Conservation (phyloP, 2,329 filamentous ascomycete species). For the Lecanosticta acicola region DNA sequence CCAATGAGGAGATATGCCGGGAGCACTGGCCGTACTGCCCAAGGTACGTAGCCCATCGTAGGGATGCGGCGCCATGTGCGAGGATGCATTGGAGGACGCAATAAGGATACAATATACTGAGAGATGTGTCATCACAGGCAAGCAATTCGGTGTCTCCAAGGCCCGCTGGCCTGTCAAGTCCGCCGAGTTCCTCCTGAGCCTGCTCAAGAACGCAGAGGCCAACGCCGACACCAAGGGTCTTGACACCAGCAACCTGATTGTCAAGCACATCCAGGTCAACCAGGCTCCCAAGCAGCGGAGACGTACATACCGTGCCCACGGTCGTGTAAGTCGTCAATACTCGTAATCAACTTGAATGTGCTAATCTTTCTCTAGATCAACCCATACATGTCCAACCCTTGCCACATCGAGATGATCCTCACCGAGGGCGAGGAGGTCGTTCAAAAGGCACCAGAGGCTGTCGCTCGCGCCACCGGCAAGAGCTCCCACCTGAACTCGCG, state of each 20-base stretch:
- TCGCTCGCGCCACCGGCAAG: conserved; percentile 53
- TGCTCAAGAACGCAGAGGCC: conserved; percentile 96
- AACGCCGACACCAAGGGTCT: conserved; percentile 96
- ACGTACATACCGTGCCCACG: conserved; percentile 99
- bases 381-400: conserved; percentile 99
- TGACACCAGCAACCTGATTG: conserved; percentile 92
- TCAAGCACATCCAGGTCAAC: conserved; percentile 99
- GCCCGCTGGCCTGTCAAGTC: conserved; percentile 99
- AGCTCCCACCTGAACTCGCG: conserved; percentile 68
- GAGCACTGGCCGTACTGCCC: conserved; percentile 88
- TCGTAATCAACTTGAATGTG: not conserved
- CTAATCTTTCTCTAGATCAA: conserved; percentile 67
- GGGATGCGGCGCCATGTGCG: conserved; percentile 32
- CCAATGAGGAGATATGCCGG: conserved; percentile 97
- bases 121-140: conserved; percentile 58
- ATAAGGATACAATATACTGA: conserved; percentile 22
- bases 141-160: conserved; percentile 96
- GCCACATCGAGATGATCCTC: conserved; percentile 99
- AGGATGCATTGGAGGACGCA: conserved; percentile 32
- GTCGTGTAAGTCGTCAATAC: conserved; percentile 75
- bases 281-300: conserved; percentile 99
- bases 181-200: conserved; percentile 92
- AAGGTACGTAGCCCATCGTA: conserved; percentile 58
- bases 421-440: conserved; percentile 96
- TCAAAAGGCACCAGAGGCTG: conserved; percentile 73